Evolutionary conservation across 305 asterid genomes (phyloP), one percentile per base, ranked within the genome.

Genomic region (Euphrasia arctica): DNA sequence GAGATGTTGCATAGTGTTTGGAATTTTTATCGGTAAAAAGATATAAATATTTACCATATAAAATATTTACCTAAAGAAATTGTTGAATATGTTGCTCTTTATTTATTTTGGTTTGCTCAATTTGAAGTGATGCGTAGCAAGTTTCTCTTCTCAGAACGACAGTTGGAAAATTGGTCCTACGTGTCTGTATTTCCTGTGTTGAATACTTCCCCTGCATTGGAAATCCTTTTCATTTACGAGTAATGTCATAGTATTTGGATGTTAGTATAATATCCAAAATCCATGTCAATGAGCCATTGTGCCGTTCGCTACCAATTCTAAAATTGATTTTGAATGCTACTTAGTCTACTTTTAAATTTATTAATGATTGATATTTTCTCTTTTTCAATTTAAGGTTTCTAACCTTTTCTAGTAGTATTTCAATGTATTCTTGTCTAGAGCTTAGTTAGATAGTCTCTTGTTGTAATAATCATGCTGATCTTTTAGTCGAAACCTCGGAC

Each of bases 1-100:
- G 50, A 48, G 41, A 54, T 65, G 71, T 61, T 60, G 51, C 58
- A 32, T 58, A 34, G 25, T 62, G 66, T 58, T 54, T 50, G 45
- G 34, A 60, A 36, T 15, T 57, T 39, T 70, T 5, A 39, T 45
- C 32, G 12, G 63, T 32, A 65, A 65, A 54, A 34, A 27, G 47
- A 31, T 31, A 52, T 31, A 62, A 22, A 31, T 54, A 28, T 50
- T 54, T 49, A 14, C 58, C 36, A n/a, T 7, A 32, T 5, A 18
- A 28, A 54, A 65, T 25, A 28, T 60, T 52, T 10, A 41, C 63
- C 54, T 58, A 25, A 56, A 12, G 4, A 22, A 4, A 14, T 49
- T 56, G 15, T 56, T 15, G 4, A 31, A 45, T 56, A 10, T 50
- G 49, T 32, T 25, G 49, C 45, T 25, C 64, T n/a, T 48, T 48